These are phyloP conservation scores for Macroventuria anomochaeta DNA, from an alignment of 2,329 filamentous ascomycete species.

Conservation along the genomic window DNA sequence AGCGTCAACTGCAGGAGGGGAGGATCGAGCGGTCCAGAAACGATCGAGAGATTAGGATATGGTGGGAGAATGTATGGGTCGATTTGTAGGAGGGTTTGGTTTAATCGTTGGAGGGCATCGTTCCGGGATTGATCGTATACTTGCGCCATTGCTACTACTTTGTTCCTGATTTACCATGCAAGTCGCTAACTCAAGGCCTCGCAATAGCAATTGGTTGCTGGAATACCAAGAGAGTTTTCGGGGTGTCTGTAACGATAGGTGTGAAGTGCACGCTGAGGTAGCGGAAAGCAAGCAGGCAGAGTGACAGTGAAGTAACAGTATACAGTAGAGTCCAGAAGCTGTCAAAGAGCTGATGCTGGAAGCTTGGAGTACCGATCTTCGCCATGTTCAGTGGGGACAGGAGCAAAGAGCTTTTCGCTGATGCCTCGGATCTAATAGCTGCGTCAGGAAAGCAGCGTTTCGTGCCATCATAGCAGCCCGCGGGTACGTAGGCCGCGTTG, in stretches of 20 bases:
- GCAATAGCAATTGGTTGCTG: neutral
- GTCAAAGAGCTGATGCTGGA: constrained; percentile 21
- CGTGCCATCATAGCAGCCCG: constrained; percentile 12
- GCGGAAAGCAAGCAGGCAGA: constrained; percentile 20
- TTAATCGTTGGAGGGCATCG: constrained; percentile 43
- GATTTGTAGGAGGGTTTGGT: constrained; percentile 48
- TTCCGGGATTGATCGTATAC: constrained; percentile 36
- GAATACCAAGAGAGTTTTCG: neutral
- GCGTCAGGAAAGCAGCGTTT: constrained; percentile 5
- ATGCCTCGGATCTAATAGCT: constrained; percentile 46
- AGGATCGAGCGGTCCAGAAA: constrained; percentile 72
- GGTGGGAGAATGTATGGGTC: constrained; percentile 48
- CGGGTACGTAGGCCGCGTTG: constrained; percentile 13
- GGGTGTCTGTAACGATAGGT: constrained; percentile 16
- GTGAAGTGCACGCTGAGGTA: constrained; percentile 21
- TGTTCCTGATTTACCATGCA: neutral
- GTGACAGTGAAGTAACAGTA: constrained; percentile 24
- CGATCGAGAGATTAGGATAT: constrained; percentile 60
- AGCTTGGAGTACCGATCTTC: constrained; percentile 16
- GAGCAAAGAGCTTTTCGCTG: constrained; percentile 30
- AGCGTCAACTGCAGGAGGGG: constrained; percentile 74
- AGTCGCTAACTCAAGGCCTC: neutral
- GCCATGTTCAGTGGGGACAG: constrained; percentile 19
- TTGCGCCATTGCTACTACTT: constrained; percentile 30
- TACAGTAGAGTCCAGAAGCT: constrained; percentile 30